These are phyloP conservation scores for Alopecurus myosuroides DNA, from an alignment of 176 grass and related monocot species.

Conservation along the genomic window DNA sequence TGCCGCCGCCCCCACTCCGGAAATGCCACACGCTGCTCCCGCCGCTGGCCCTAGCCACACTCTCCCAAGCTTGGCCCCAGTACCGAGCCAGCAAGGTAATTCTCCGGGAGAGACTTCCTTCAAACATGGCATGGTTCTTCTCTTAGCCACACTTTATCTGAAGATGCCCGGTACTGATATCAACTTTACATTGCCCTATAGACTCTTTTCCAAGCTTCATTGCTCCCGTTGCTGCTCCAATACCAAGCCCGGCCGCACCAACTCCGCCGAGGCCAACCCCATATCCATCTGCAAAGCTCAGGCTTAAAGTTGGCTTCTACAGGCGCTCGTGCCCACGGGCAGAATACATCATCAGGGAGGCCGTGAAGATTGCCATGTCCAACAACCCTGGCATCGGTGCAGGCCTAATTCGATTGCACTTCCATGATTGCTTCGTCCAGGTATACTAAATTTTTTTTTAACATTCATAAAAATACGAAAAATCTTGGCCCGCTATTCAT, in stretches of 20 bases:
- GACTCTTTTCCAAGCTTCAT: not conserved
- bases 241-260: not conserved
- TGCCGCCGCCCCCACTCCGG: not conserved
- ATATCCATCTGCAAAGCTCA: not conserved
- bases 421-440: slow-evolving; percentile 58
- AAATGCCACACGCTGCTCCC: not conserved
- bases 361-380: not conserved
- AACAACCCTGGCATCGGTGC: slow-evolving; percentile 16
- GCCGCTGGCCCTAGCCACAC: not conserved
- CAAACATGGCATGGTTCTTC: no score
- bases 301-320: slow-evolving; percentile 30
- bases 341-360: not conserved
- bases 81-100: not conserved
- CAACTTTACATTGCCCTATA: no score
- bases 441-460: no score
- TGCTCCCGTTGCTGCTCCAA: not conserved
- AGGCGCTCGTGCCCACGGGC: slow-evolving; percentile 13
- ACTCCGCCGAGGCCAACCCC: no score
- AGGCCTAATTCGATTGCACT: slow-evolving; percentile 33
- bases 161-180: no score
- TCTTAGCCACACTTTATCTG: no score
- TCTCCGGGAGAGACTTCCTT: no score
- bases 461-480: no score
- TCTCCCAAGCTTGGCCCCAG: not conserved
- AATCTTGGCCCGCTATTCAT: no score